Evolutionary conservation across 140 eudicot genomes (phyloP).

Genomic region (Cichorium intybus): DNA sequence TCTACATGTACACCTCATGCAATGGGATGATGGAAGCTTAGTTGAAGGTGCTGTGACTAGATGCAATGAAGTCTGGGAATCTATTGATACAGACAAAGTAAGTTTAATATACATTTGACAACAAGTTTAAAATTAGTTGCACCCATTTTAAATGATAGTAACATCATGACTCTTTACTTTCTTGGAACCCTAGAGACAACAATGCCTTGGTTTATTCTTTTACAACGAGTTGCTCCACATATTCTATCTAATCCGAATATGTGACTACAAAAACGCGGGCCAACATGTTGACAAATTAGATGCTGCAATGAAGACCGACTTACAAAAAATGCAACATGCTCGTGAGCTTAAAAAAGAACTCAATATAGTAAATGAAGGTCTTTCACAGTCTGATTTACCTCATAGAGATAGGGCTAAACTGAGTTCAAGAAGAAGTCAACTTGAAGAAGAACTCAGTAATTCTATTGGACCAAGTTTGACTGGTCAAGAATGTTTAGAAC

Average conservation of each 20-base stretch:
- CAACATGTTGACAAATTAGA: slow-evolving; percentile 84
- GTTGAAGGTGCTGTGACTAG: slow-evolving; percentile 74
- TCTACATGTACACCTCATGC: slow-evolving; percentile 87
- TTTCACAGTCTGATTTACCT: slow-evolving; percentile 57
- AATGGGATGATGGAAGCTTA: slow-evolving; percentile 77
- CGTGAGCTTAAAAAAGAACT: slow-evolving; percentile 67
- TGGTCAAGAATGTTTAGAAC: slow-evolving; percentile 57
- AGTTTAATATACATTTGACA: slow-evolving; percentile 24
- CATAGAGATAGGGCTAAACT: slow-evolving; percentile 62
- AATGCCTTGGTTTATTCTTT: slow-evolving; percentile 80
- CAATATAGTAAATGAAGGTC: slow-evolving; percentile 53
- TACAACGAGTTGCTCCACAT: slow-evolving; percentile 84
- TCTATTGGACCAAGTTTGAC: slow-evolving; percentile 34
- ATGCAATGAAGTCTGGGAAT: slow-evolving; percentile 82
- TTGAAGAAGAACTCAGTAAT: slow-evolving; percentile 61
- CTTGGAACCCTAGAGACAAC: slow-evolving; percentile 47
- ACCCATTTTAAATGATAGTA: not conserved
- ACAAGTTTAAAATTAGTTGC: slow-evolving; percentile 5
- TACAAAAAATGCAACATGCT: slow-evolving; percentile 49
- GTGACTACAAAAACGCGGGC: slow-evolving; percentile 80
- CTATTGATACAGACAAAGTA: slow-evolving; percentile 69
- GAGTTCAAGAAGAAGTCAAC: slow-evolving; percentile 46
- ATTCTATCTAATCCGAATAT: slow-evolving; percentile 84
- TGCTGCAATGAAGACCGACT: slow-evolving; percentile 81
- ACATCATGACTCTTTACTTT: slow-evolving; percentile 2